Evolutionary conservation across 1,284 basidiomycete genomes (phyloP), one percentile per base, ranked within the genome.

Genomic region (Moesziomyces antarcticus): DNA sequence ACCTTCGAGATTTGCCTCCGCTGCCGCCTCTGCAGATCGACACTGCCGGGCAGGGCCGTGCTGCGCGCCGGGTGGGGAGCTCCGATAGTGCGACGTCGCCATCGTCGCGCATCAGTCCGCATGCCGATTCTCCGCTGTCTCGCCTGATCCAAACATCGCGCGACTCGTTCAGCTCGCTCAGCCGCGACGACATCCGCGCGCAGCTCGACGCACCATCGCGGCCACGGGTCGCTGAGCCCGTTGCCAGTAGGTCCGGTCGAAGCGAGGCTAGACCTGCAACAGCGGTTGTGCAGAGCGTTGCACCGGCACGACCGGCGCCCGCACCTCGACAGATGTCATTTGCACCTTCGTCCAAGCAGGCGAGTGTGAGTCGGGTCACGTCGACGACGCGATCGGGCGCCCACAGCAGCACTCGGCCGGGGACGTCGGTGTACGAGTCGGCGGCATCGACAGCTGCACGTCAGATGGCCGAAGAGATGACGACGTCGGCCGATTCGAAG

Each of bases 101-200:
- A 5, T 49, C 52, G 5, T 71, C 68, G 9, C 22, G 21, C 1
- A 46, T 73, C 40, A 73, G 64, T 33, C 70, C 70, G 5, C 59
- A 73, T 14, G 53, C 24, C 47, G 44, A 67, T 10, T 73, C 70
- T 11, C 70, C 70, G 16, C 51, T 73, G 1, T 59, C 64, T 1
- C 44, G 62, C 7, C 24, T 73, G 21, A 73, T 73, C n/a, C 70
- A 67, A 21, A 60, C 59, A 1, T 73, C 70, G 11, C 30, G 70
- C 37, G 64, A 69, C 14, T 59, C 56, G 16, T 58, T 69, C 49
- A 58, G 66, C 53, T 62, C 55, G 22, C 44, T 59, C 30, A 55
- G 27, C 33, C 51, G 57, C 10, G 57, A 67, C 20, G 64, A 61
- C 7, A 20, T 25, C 49, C 30, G 30, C 10, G 30, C 30, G 30